Base-by-base conservation (phyloP, 768 basidiomycete genomes). In the Mycena belliarum region DNA sequence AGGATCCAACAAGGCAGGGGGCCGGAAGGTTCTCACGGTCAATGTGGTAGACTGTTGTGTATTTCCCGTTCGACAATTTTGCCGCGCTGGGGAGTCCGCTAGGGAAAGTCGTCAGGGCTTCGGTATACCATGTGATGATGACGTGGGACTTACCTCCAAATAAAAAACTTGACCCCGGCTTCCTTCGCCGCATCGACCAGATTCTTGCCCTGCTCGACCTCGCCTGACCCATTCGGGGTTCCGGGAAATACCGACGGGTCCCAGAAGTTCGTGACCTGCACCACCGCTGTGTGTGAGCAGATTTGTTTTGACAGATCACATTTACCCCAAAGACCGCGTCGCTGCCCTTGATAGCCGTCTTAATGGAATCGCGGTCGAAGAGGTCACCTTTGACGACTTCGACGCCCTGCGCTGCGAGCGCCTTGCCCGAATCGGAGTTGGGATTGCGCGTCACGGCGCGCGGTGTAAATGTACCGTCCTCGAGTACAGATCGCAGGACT, bases 141-240 rank as follows among this genome's bases (percentile, higher is more conserved):
- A 33, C 11, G 49, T 6, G 8, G 28, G 18, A 42, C 12, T 6
- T 52, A 71, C 70, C 71, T 72, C 63, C 63, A 72, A 50, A 70
- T 35, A n/a, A 72, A 68, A 56, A 68, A 70, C 54, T 72, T 69
- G 40, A 72, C 48, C 3, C 55, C 51, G 6, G 33, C 57, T 35
- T 48, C 65, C 43, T 62, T 59, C 18, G 66, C 63, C 2, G 70
- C 71, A 29, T 72, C 69, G 11, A 71, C 63, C 35, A 72, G 29
- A 33, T 73, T 73, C 64, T 66, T 70, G 14, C 72, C 72, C 37
- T 69, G 46, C 6, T 55, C 18, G 18, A 63, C 49, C 38, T 73
- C 72, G 20, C 57, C 65, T 38, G 54, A 20, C 23, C 55, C 55
- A 18, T 50, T 18, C 2, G 59, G 9, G 55, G 69, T 59, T 54